These are phyloP conservation scores for Melampsora americana DNA, from an alignment of 1,284 basidiomycete genomes.

Conservation along the genomic window DNA sequence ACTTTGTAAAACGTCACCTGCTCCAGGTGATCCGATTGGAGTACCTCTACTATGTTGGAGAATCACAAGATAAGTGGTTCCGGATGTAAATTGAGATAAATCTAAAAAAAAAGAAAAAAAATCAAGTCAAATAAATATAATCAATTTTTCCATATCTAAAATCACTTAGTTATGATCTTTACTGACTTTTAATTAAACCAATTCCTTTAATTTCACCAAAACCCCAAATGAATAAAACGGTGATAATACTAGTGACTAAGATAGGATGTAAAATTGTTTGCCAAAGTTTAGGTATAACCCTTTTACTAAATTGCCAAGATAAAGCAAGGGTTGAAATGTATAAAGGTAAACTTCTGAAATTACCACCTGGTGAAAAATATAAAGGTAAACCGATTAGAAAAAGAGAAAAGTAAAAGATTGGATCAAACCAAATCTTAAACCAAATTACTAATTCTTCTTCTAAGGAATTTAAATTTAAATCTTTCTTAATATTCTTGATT, in stretches of 20 bases:
- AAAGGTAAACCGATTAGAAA: conserved; percentile 32
- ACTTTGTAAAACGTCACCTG: conserved; percentile 26
- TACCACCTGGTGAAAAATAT: conserved; percentile 31
- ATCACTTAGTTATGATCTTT: background rate
- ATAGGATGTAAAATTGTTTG: conserved; percentile 37
- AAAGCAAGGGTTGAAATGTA: conserved; percentile 25
- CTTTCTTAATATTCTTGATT: too few relatives aligned
- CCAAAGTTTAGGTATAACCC: background rate
- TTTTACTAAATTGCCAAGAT: conserved; percentile 27
- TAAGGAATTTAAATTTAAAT: background rate
- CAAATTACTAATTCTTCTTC: conserved; percentile 6
- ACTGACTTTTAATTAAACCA: conserved; percentile 14
- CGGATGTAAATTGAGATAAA: too few relatives aligned
- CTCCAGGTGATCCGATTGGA: background rate
- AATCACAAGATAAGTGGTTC: too few relatives aligned
- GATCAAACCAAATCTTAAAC: conserved; percentile 29
- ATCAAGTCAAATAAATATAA: too few relatives aligned
- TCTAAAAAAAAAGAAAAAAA: too few relatives aligned
- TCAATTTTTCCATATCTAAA: background rate
- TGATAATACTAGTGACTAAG: conserved; percentile 43
- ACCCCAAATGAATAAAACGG: conserved; percentile 36
- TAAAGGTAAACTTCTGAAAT: conserved; percentile 7
- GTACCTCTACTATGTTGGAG: too few relatives aligned
- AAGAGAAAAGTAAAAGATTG: conserved; percentile 15
- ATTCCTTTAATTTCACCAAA: conserved; percentile 26